Base-by-base conservation (phyloP, 768 basidiomycete genomes). In the Kwoniella sp. region DNA sequence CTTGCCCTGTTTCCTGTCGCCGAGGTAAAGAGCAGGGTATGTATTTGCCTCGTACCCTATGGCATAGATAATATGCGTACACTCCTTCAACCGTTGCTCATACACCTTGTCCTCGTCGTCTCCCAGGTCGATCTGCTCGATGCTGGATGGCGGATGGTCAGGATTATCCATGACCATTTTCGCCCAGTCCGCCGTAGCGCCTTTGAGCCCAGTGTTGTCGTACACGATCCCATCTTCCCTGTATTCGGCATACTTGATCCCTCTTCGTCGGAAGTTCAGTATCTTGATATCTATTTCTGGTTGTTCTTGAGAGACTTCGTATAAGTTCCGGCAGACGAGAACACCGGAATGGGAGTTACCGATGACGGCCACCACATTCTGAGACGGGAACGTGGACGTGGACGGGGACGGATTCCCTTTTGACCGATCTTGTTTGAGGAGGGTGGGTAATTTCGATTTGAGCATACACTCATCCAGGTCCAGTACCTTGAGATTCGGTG, bases 271-370 rank as follows among this genome's bases (percentile, higher is more conserved):
- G 60, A 74, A 74, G 52, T 71, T 69, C 38, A 69, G n/a, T 22
- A 74, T 67, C 29, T 47, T 57, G 11, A 71, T 17, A n/a, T 66
- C 53, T 13, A 55, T 63, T 25, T 53, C 20, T 29, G 22, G 5
- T 15, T 34, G 13, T 30, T 55, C 57, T 26, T 64, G 30, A 22
- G 53, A 25, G 1, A 63, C 51, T 48, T 71, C 70, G 38, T 65
- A 71, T 15, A 74, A 38, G 53, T 74, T 74, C 13, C 65, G 60
- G 57, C 67, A 67, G 52, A 52, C 62, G 17, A 74, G 58, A 7
- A 74, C 52, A 11, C 73, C 73, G 5, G 70, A 71, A 63, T 74
- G 73, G 4, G 70, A 71, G 54, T 74, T 71, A 26, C 73, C 73
- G 23, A 74, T 69, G 15, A 74, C 60, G 1, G 58, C 73, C 1